phyloP scores from a whole-genome alignment of 805 yeast genomes.

The Kuraishia piskuri region DNA sequence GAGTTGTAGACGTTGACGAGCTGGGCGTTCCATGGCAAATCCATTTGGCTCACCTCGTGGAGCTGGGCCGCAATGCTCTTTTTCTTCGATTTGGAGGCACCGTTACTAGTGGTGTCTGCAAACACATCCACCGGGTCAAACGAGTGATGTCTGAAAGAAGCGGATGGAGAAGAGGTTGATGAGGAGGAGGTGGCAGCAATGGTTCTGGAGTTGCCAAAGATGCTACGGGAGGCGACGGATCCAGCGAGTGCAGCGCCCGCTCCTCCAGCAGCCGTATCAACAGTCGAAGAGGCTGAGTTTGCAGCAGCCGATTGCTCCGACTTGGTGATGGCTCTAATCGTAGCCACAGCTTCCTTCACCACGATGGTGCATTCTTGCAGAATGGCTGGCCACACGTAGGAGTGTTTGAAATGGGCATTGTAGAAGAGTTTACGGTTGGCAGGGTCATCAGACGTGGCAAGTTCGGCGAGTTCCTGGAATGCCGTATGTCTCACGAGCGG shows the following conservation, averaged over 20 bases:
- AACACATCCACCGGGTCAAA: not conserved
- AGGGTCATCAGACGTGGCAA: conserved; percentile 40
- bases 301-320: not conserved
- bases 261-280: no score
- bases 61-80: not conserved
- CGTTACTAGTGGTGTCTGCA: not conserved
- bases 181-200: not conserved
- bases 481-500: conserved; percentile 53
- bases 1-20: not conserved
- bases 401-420: conserved; percentile 34
- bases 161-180: conserved; percentile 20
- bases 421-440: conserved; percentile 47
- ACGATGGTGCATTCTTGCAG: conserved; percentile 52
- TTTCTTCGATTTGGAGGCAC: not conserved
- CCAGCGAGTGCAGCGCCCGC: no score
- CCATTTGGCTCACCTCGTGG: not conserved
- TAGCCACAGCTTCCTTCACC: conserved; percentile 38
- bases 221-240: not conserved
- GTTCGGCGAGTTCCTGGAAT: conserved; percentile 65
- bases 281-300: not conserved
- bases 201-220: conserved; percentile 2
- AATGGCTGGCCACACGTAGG: conserved; percentile 48
- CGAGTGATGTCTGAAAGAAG: not conserved
- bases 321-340: conserved; percentile 19
- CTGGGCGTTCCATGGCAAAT: not conserved